phyloP scores from a whole-genome alignment of 148 eudicot genomes.

The Rhododendron ovatum region DNA sequence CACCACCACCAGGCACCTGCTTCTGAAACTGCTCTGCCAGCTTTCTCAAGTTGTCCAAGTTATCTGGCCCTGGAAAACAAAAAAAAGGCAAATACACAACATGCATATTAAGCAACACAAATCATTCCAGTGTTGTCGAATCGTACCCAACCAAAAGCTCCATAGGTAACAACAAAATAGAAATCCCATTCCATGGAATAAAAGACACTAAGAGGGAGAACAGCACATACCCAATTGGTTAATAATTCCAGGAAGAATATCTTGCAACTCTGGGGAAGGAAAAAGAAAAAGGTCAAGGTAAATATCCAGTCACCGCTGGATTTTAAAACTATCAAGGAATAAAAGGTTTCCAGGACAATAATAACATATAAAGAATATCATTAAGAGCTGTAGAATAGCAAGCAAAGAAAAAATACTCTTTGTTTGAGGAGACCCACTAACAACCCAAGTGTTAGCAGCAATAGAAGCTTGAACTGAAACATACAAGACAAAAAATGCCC shows the following conservation, averaged over 20 bases:
- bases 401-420: slow-evolving; percentile 51
- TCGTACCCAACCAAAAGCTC: not conserved
- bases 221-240: slow-evolving; percentile 68
- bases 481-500: not conserved
- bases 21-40: slow-evolving; percentile 75
- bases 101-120: not conserved
- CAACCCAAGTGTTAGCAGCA: slow-evolving; percentile 95
- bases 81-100: no score
- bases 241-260: slow-evolving; percentile 83
- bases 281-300: not conserved
- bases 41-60: slow-evolving; percentile 82
- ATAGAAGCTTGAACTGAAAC: slow-evolving; percentile 87
- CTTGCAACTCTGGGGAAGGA: slow-evolving; percentile 66
- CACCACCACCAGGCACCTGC: slow-evolving; percentile 43
- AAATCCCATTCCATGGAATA: not conserved
- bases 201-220: not conserved
- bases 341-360: not conserved
- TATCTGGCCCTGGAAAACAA: slow-evolving; percentile 68
- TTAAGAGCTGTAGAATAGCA: not conserved
- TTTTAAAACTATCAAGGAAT: not conserved
- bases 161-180: not conserved
- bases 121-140: not conserved
- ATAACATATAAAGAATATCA: not conserved
- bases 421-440: slow-evolving; percentile 85
- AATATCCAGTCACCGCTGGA: not conserved